Base-by-base conservation (phyloP, 2,329 filamentous ascomycete genomes). In the Fusarium euwallaceae region DNA sequence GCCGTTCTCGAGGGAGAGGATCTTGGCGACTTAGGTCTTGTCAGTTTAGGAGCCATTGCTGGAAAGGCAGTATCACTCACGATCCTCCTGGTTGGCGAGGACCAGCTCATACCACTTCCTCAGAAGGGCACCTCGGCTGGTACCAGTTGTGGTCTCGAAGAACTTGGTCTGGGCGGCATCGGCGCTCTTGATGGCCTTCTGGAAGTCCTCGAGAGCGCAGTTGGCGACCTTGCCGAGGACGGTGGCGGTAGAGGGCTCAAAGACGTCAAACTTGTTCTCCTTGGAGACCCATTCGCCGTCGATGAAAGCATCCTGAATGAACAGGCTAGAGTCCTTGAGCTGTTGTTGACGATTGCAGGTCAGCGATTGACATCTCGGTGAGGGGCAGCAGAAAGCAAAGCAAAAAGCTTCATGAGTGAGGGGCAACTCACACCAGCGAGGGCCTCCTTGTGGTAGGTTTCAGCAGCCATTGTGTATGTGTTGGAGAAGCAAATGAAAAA, bases 1-100 rank as follows among this genome's bases (percentile, higher is more conserved):
- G 32, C 89, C 89, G 0, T 88, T 90, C 79, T 91, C 88, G 67
- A 84, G 80, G 22, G 81, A 81, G 22, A 86, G 76, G 39, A 86
- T 80, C 56, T 75, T 80, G 24, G 84, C 84, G 12, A 86, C 77
- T 79, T 34, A 34, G 37, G 20, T 10, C 14, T 29, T 59, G 67
- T 73, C 12, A 62, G 20, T 14, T 2, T n/a, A 16, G 37, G 59
- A 1, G 58, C 11, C 60, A 10, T 12, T 3, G 6, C 8, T 4
- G 29, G 11, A 22, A 24, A 10, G 11, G n/a, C 4, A 7, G 17
- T n/a, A 55, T 58, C 27, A 73, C 78, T 16, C 76, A 79, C 78
- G 69, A 58, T 79, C 78, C 62, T 78, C 76, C 62, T 79, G 72
- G 75, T 79, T 75, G 63, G 72, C 74, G 27, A 79, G 72, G 37